Evolutionary conservation across 2,329 filamentous ascomycete species (phyloP).

Genomic region (Cercospora sp.): DNA sequence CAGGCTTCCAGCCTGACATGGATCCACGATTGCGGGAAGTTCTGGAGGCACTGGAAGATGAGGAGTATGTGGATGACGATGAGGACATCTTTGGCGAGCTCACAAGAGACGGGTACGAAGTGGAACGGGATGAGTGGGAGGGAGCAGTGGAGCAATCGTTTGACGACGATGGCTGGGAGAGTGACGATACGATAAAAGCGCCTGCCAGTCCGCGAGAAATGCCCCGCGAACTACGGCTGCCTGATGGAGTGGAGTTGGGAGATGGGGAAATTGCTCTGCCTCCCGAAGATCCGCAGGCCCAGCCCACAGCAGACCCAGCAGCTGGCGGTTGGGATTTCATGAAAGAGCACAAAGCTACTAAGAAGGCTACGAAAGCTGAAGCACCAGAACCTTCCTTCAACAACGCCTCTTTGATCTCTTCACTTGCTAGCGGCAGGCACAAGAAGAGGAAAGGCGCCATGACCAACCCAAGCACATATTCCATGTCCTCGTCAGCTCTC

Average conservation of each 20-base stretch:
- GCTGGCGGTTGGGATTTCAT: constrained; percentile 89
- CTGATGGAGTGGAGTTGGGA: constrained; percentile 36
- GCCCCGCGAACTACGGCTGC: constrained; percentile 38
- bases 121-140: constrained; percentile 80
- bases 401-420: constrained; percentile 69
- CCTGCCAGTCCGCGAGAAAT: constrained; percentile 31
- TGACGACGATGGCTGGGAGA: constrained; percentile 73
- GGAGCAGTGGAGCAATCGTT: constrained; percentile 43
- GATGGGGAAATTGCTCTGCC: constrained; percentile 53
- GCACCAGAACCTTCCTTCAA: constrained; percentile 60
- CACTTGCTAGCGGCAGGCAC: constrained; percentile 71
- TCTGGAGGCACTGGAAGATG: constrained; percentile 89
- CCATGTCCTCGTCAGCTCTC: constrained; percentile 86
- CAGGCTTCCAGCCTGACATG: constrained; percentile 97
- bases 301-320: constrained; percentile 40
- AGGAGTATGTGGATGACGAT: constrained; percentile 82
- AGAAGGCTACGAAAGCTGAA: constrained; percentile 48
- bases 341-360: constrained; percentile 74
- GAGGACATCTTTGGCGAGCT: constrained; percentile 82
- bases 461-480: constrained; percentile 83
- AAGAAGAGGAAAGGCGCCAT: constrained; percentile 97
- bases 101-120: constrained; percentile 67
- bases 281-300: constrained; percentile 38
- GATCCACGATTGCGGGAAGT: constrained; percentile 88
- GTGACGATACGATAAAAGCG: constrained; percentile 82